Conservation (phyloP, 805 yeast species). For the Cyberlindnera misumaiensis region DNA sequence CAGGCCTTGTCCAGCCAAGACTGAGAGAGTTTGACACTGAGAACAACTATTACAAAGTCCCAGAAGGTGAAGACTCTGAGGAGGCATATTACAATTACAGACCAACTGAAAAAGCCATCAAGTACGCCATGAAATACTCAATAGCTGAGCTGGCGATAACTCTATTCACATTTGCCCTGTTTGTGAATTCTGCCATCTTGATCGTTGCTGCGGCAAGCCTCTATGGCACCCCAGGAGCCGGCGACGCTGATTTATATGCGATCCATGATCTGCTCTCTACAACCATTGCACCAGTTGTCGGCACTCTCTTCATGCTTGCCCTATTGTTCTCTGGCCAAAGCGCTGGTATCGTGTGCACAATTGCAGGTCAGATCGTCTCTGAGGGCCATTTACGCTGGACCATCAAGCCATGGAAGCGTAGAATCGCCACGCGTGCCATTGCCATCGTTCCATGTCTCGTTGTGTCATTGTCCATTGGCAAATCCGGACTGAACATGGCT, state of each 20-base stretch:
- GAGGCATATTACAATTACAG: constrained; percentile 42
- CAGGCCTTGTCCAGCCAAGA: constrained; percentile 82
- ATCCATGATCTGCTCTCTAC: constrained; percentile 58
- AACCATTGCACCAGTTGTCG: constrained; percentile 68
- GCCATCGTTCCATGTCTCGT: constrained; percentile 77
- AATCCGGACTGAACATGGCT: constrained; percentile 62
- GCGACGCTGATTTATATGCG: constrained; percentile 74
- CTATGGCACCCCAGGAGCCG: constrained; percentile 62
- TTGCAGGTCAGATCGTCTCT: constrained; percentile 87
- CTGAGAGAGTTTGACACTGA: constrained; percentile 65
- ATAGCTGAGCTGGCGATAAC: constrained; percentile 65
- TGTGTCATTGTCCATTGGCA: constrained; percentile 66
- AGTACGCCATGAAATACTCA: constrained; percentile 65
- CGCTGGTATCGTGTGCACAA: constrained; percentile 89
- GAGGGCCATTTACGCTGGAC: constrained; percentile 89
- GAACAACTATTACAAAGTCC: constrained; percentile 39
- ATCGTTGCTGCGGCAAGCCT: constrained; percentile 78
- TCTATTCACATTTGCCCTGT: constrained; percentile 72
- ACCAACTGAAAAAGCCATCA: constrained; percentile 70
- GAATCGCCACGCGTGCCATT: constrained; percentile 69
- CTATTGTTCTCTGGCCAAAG: constrained; percentile 80
- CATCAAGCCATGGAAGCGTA: constrained; percentile 70
- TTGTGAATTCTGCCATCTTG: constrained; percentile 79
- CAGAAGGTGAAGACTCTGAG: constrained; percentile 22
- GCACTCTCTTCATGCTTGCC: constrained; percentile 80